Percentiles rank a stretch among this genome's conserved stretches.
phyloP scores from a whole-genome alignment of 768 basidiomycete genomes.

The Suillus tomentosus region DNA sequence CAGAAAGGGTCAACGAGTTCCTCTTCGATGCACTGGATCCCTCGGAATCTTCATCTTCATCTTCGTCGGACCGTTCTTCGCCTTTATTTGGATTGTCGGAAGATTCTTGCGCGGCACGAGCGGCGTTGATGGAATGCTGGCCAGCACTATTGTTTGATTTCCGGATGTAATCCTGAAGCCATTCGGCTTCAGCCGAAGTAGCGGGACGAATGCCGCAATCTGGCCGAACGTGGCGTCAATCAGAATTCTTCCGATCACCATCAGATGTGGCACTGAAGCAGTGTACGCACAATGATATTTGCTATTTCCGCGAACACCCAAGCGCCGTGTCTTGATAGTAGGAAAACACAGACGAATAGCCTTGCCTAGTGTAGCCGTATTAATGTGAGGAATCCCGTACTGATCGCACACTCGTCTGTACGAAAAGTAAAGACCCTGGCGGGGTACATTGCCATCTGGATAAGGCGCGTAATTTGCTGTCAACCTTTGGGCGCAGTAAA shows the following conservation, averaged over 20 bases:
- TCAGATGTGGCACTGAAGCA: constrained; percentile 35
- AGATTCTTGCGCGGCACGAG: constrained; percentile 69
- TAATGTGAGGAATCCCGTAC: constrained; percentile 92
- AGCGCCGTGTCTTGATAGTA: constrained; percentile 90
- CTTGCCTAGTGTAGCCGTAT: constrained; percentile 94
- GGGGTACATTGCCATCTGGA: constrained; percentile 90
- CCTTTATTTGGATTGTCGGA: constrained; percentile 58
- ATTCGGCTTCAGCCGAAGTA: constrained; percentile 89
- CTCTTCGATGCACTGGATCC: constrained; percentile 75
- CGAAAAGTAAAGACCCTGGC: constrained; percentile 92
- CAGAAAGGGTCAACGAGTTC: constrained; percentile 67
- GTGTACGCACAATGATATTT: constrained; percentile 87
- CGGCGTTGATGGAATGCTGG: constrained; percentile 74
- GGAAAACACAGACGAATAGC: constrained; percentile 93
- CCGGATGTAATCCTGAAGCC: constrained; percentile 89
- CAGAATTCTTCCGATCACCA: constrained; percentile 32
- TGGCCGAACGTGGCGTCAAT: constrained; percentile 37
- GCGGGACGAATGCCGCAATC: constrained; percentile 93
- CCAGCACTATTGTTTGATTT: constrained; percentile 87
- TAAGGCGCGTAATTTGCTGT: constrained; percentile 89
- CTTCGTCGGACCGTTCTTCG: constrained; percentile 79
- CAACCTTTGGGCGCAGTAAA: constrained; percentile 54
- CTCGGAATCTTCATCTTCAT: constrained; percentile 86
- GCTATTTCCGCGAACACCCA: constrained; percentile 92
- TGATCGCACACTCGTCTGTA: constrained; percentile 90